A percentile compares a stretch with the other conserved stretches of the same genome.
Evolutionary conservation across 176 grass and related monocot genomes (phyloP).

Genomic region (Hordeum vulgare): DNA sequence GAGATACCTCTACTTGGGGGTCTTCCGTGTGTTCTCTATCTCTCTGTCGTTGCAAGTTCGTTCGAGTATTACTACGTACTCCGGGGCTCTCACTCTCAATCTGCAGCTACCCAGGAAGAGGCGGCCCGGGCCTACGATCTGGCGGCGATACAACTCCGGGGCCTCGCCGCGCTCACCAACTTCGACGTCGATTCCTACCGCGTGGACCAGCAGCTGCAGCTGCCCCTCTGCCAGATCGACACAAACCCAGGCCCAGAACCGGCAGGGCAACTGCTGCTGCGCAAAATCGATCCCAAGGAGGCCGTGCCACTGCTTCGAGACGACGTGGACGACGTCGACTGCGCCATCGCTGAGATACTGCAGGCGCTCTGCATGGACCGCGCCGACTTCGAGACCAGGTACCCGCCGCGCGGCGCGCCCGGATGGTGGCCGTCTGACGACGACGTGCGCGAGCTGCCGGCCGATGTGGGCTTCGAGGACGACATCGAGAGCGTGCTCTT

Average conservation of each 20-base stretch:
- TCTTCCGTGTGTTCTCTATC: conserved; percentile 8
- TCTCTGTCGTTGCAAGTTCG: no score
- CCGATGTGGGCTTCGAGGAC: conserved; percentile 27
- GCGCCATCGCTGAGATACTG: conserved; percentile 28
- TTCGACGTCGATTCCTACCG: conserved; percentile 44
- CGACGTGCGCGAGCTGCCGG: conserved; percentile 31
- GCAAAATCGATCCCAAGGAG: not conserved
- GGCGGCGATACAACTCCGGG: conserved; percentile 46
- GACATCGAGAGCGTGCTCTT: conserved; percentile 40
- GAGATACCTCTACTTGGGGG: conserved; percentile 47
- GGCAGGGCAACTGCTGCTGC: not conserved
- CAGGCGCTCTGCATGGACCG: conserved; percentile 30
- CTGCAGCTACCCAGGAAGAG: conserved; percentile 42
- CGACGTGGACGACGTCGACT: conserved; percentile 24
- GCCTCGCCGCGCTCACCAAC: conserved; percentile 53
- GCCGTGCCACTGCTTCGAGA: not conserved
- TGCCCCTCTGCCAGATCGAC: not conserved
- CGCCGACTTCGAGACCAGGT: conserved; percentile 38
- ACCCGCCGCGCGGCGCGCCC: conserved; percentile 19
- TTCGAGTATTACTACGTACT: no score
- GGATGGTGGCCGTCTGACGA: not conserved
- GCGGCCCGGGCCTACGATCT: conserved; percentile 63
- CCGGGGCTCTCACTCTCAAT: not conserved
- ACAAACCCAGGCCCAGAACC: not conserved
- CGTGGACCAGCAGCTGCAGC: not conserved